These are phyloP conservation scores for Gossypium schwendimanii DNA, from an alignment of 441 rosid genomes.

Conservation along the genomic window DNA sequence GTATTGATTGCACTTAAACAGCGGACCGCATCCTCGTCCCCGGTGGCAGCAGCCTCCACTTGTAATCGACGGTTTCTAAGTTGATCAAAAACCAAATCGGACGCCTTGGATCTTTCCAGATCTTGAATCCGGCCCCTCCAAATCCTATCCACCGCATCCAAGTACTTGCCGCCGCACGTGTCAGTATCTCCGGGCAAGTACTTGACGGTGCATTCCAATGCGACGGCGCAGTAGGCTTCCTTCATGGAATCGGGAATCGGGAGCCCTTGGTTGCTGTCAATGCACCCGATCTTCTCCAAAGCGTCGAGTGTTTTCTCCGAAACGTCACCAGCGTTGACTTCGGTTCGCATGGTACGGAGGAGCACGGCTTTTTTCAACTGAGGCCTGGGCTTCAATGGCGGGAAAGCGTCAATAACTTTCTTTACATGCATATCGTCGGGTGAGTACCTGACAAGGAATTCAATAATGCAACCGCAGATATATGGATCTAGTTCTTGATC, in stretches of 20 bases:
- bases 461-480: not conserved
- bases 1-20: not conserved
- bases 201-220: not conserved
- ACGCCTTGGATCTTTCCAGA: not conserved
- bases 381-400: not conserved
- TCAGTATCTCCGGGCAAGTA: not conserved
- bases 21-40: not conserved
- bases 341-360: not conserved
- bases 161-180: not conserved
- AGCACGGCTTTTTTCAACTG: not conserved
- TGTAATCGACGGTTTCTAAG: not conserved
- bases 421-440: not conserved
- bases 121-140: conserved; percentile 3
- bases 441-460: not conserved
- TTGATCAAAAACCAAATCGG: not conserved
- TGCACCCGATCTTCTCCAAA: conserved; percentile 3
- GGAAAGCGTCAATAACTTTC: not conserved
- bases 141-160: not conserved
- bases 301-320: not conserved
- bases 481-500: not conserved
- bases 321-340: not conserved
- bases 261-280: not conserved
- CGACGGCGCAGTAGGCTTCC: conserved; percentile 5
- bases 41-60: not conserved
- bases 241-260: not conserved